Base-by-base conservation (phyloP, 331 rosid species). In the Prunus yedoensis region DNA sequence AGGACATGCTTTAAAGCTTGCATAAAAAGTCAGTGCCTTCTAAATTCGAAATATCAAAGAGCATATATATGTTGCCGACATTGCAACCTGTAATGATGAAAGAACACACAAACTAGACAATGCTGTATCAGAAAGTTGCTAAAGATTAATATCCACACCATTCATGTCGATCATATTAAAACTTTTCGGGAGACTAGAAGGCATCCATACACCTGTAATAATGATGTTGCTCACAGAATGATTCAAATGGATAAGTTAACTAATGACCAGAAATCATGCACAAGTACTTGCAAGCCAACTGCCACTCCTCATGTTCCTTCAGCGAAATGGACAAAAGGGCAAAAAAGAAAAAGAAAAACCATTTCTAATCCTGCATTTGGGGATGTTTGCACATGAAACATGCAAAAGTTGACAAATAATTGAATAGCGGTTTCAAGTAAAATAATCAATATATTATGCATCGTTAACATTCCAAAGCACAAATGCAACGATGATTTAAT, bases 231-330 rank as follows among this genome's bases (percentile, higher is more conserved):
- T 20, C 60, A n/a, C 23, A 16, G 46, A 67, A 8, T 45, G 2
- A 68, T 50, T 18, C 43, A 50, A 49, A 49, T 27, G 20, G 43
- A 68, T 27, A 27, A 68, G 16, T 6, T 16, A 50, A 27, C 17
- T 14, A 11, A 49, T 50, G 46, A 68, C 60, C 46, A 16, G 20
- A 27, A 49, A 50, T 68, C 73, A 52, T 5, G 20, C 66, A 28
- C 9, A 28, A 28, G 45, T 12, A 61, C 11, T 61, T 10, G 73
- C 73, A 27, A 69, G 43, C 61, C 59, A 69, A 69, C 73, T 9
- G 60, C 60, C 59, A 49, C 45, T 30, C 66, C 43, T 43, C 43
- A 61, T 15, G 23, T 62, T 30, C 67, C 45, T 15, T 17, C 1
- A 16, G n/a, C 7, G 10, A 51, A 51, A 51, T 51, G 56, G 56